Base-by-base conservation (phyloP, 129 eudicot genomes). In the Ambrosia artemisiifolia region DNA sequence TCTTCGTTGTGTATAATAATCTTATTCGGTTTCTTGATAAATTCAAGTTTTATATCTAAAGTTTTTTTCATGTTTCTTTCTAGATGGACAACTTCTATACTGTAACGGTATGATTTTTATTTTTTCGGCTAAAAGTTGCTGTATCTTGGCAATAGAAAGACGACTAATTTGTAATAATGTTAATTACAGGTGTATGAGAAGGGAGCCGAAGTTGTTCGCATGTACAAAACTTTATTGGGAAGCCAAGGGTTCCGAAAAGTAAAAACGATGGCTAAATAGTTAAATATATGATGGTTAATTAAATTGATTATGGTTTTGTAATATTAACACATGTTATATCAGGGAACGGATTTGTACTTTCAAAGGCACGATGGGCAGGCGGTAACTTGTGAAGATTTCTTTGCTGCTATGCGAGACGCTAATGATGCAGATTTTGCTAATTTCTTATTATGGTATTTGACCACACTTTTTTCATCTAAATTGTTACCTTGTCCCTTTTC, bases 41-140 rank as follows among this genome's bases (percentile, higher is more conserved):
- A 9, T 12, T 19, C 3, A 64, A 43, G 47, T 2, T 80, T 24
- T 55, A 18, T 69, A 7, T 59, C 57, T 34, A 12, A 17, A 36
- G 16, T 38, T 68, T 10, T 55, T 32, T 49, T 50, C 44, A 1
- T 40, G 10, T 53, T 60, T 30, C 9, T 14, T 69, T 70, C 50
- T 54, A 94, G 99, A 90, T 94, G 99, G 99, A 94, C 82, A 94
- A 94, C 77, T 90, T 94, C 87, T 94, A 94, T 69, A 94, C 99
- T 81, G 97, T 84, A 28, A 94, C 98, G 93, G 98, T 93, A 84
- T 20, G 88, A 14, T 62, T 28, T 34, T 32, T 32, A 71, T 16
- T 43, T 38, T 40, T 65, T 69, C 18, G 2, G 6, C 6, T 6
- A 44, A 34, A 3, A 11, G 1, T 16, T 38, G 14, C 53, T 19